A percentile compares a stretch with the other conserved stretches of the same genome.
Evolutionary conservation across 139 green algal genomes (phyloP).

Genomic region (Coelastrella sp.): DNA sequence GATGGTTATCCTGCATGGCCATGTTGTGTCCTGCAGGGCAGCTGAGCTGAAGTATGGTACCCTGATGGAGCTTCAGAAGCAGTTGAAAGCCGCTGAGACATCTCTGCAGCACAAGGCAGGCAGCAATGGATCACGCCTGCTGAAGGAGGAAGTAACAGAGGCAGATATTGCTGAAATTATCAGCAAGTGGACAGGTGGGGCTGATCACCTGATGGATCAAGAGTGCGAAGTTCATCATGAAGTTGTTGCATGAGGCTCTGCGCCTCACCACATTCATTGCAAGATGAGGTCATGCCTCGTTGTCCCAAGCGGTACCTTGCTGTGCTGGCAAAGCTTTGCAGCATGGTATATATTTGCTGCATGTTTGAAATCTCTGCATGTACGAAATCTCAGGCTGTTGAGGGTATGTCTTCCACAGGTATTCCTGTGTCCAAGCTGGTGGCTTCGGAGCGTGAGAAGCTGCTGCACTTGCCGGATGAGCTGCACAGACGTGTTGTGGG

Average conservation of each 20-base stretch:
- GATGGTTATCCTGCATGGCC: not conserved
- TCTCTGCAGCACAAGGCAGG: conserved; percentile 48
- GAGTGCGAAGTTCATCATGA: too few relatives aligned
- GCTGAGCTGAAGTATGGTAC: conserved; percentile 99
- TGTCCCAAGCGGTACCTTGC: not conserved
- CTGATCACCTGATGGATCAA: too few relatives aligned
- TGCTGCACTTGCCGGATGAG: conserved; percentile 92
- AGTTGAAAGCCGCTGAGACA: conserved; percentile 81
- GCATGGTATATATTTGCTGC: too few relatives aligned
- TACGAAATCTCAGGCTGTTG: not conserved
- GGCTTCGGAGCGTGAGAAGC: conserved; percentile 90
- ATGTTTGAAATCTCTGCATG: too few relatives aligned
- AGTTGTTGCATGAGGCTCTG: not conserved
- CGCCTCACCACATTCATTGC: not conserved
- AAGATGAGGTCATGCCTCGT: not conserved
- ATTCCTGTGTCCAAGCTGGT: conserved; percentile 93
- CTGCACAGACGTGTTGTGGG: conserved; percentile 91
- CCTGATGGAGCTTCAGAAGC: conserved; percentile 90
- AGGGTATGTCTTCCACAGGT: conserved; percentile 49
- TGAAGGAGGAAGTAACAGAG: conserved; percentile 97
- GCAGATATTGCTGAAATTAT: conserved; percentile 96
- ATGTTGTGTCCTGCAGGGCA: conserved; percentile 60
- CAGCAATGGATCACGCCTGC: conserved; percentile 71
- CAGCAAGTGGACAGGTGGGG: conserved; percentile 85
- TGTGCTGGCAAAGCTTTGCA: too few relatives aligned